Percentiles rank a stretch among this genome's conserved stretches.
Evolutionary conservation across 352 stramenopile genomes (phyloP).

Genomic region (Phytophthora pseudosyringae): DNA sequence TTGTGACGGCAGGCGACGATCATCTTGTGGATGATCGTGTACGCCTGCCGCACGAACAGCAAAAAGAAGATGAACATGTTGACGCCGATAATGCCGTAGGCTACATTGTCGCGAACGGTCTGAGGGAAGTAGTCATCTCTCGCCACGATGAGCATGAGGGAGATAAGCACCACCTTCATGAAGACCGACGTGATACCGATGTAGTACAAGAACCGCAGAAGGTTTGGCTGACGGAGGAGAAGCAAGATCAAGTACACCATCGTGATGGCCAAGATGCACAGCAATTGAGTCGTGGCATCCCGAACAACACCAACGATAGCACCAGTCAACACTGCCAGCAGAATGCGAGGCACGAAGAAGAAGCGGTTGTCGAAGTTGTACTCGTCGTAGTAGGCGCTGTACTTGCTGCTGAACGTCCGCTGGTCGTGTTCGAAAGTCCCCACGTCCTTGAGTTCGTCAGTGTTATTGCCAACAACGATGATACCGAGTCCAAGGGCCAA

Average conservation of each 20-base stretch:
- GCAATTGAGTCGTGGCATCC: constrained; percentile 73
- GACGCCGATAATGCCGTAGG: constrained; percentile 86
- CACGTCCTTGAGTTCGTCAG: constrained; percentile 74
- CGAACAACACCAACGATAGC: constrained; percentile 75
- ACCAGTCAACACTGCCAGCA: constrained; percentile 74
- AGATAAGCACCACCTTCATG: constrained; percentile 84
- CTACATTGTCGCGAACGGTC: constrained; percentile 77
- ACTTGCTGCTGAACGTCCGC: constrained; percentile 80
- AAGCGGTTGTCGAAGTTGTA: constrained; percentile 92
- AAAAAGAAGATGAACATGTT: constrained; percentile 88
- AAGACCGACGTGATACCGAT: constrained; percentile 80
- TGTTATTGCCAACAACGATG: constrained; percentile 68
- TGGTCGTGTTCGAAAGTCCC: constrained; percentile 82
- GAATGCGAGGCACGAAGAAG: constrained; percentile 85
- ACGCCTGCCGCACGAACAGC: constrained; percentile 79
- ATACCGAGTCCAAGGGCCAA: constrained; percentile 74
- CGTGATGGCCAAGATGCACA: constrained; percentile 74
- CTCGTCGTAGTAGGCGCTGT: constrained; percentile 89
- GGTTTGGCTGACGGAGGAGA: constrained; percentile 72
- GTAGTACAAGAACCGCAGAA: constrained; percentile 87
- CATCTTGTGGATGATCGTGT: constrained; percentile 81
- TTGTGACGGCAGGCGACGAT: constrained; percentile 50
- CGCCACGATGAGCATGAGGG: constrained; percentile 81
- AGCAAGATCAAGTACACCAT: constrained; percentile 77
- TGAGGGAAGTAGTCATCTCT: constrained; percentile 86